Evolutionary conservation across 345 rosid species (phyloP).

Genomic region (Eucalyptus dawsonii): DNA sequence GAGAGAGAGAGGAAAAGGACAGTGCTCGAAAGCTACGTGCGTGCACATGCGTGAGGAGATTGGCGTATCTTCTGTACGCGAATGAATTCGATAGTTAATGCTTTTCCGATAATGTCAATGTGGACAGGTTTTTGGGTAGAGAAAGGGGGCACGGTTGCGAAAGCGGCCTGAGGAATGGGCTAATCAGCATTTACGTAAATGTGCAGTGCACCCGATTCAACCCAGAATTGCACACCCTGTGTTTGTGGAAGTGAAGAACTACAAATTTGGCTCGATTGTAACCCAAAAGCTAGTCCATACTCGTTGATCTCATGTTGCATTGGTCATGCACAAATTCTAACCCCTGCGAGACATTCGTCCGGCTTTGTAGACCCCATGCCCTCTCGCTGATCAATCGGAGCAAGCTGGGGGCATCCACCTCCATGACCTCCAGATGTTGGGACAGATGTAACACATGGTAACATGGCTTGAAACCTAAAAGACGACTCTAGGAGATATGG

Average conservation of each 20-base stretch:
- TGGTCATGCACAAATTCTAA: not conserved
- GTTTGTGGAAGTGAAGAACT: not conserved
- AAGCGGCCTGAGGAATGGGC: not conserved
- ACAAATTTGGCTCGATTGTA: not conserved
- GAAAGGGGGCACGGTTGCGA: not conserved
- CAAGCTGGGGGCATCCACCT: not conserved
- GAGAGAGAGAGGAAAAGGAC: not conserved
- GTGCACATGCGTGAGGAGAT: not conserved
- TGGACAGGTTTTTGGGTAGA: not conserved
- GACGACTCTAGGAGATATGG: not conserved
- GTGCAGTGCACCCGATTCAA: not conserved
- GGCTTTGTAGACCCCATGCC: not conserved
- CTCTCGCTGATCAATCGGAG: not conserved
- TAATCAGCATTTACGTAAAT: not conserved
- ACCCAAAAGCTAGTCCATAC: not conserved
- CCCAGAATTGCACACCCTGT: not conserved
- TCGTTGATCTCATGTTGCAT: not conserved
- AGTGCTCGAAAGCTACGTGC: not conserved
- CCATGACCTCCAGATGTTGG: not conserved
- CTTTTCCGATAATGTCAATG: not conserved
- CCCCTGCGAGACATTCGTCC: not conserved
- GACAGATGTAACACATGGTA: not conserved
- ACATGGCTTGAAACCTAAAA: not conserved
- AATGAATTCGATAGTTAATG: not conserved
- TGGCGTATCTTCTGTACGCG: not conserved